A percentile compares a stretch with the other conserved stretches of the same genome.
Evolutionary conservation across 345 rosid species (phyloP).

Genomic region (Gossypium thurberi): DNA sequence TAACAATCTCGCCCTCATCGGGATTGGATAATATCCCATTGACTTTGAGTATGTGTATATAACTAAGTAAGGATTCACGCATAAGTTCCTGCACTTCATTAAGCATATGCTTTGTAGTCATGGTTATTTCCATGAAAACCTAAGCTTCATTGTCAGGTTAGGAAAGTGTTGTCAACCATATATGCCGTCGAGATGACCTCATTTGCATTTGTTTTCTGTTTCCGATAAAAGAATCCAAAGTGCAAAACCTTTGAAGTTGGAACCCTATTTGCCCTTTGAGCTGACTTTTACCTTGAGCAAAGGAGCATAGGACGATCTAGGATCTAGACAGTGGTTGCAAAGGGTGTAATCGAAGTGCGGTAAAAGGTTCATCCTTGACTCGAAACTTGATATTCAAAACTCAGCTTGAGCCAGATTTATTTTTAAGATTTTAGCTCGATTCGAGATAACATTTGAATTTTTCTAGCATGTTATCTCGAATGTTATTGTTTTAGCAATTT

Average conservation of each 20-base stretch:
- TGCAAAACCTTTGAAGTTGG: background rate
- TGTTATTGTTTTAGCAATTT: no score
- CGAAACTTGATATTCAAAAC: no score
- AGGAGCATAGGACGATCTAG: background rate
- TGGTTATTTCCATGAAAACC: no score
- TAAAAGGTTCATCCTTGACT: no score
- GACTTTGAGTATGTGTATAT: background rate
- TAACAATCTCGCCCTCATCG: background rate
- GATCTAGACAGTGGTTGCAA: background rate
- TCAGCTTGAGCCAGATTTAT: no score
- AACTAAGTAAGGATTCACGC: no score
- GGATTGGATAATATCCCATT: background rate
- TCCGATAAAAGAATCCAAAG: background rate
- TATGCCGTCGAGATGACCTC: background rate
- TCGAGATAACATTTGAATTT: no score
- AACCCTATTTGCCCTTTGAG: background rate
- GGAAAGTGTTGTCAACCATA: background rate
- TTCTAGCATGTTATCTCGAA: no score
- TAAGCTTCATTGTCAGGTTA: no score
- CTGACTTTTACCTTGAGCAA: background rate
- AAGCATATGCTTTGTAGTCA: background rate
- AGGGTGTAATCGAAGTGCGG: background rate
- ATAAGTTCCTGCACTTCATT: background rate
- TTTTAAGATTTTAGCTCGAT: no score
- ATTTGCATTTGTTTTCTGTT: background rate